Evolutionary conservation across 805 yeast species (phyloP).

Genomic region (Zygosaccharomyces bisporus): DNA sequence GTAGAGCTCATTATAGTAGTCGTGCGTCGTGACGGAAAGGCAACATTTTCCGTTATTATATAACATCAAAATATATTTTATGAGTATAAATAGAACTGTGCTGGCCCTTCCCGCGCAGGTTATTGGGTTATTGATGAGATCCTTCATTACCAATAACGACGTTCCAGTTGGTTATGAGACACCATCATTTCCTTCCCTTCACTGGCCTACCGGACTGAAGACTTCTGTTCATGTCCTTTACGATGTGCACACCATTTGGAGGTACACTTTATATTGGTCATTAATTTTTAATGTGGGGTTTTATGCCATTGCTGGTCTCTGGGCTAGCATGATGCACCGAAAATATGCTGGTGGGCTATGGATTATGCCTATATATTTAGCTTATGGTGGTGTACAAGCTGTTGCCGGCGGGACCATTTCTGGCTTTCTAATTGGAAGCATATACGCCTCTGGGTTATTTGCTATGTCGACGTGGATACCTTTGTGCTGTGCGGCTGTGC

Average conservation of each 20-base stretch:
- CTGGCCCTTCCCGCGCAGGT: not conserved
- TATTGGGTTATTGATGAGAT: conserved; percentile 14
- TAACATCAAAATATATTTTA: not conserved
- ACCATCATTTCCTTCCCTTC: conserved; percentile 78
- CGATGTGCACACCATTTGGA: conserved; percentile 70
- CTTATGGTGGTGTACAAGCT: conserved; percentile 61
- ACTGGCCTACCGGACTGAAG: conserved; percentile 54
- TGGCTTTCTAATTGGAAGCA: conserved; percentile 70
- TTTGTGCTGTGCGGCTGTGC: conserved; percentile 69
- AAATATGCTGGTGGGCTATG: conserved; percentile 39
- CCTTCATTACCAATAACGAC: conserved; percentile 45
- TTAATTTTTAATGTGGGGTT: conserved; percentile 61
- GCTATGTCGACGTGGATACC: conserved; percentile 97
- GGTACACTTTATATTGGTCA: conserved; percentile 78
- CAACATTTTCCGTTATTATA: not conserved
- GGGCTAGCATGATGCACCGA: conserved; percentile 53
- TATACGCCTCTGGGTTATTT: conserved; percentile 75
- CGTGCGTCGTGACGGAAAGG: conserved; percentile 5
- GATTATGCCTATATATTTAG: conserved; percentile 46
- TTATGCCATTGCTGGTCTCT: conserved; percentile 59
- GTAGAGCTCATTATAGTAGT: not conserved
- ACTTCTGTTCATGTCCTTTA: conserved; percentile 55
- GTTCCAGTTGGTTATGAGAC: conserved; percentile 77
- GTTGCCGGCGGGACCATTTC: conserved; percentile 68
- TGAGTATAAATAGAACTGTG: not conserved